These are phyloP conservation scores for Flaveria bidentis DNA, from an alignment of 129 eudicot species.

Conservation along the genomic window DNA sequence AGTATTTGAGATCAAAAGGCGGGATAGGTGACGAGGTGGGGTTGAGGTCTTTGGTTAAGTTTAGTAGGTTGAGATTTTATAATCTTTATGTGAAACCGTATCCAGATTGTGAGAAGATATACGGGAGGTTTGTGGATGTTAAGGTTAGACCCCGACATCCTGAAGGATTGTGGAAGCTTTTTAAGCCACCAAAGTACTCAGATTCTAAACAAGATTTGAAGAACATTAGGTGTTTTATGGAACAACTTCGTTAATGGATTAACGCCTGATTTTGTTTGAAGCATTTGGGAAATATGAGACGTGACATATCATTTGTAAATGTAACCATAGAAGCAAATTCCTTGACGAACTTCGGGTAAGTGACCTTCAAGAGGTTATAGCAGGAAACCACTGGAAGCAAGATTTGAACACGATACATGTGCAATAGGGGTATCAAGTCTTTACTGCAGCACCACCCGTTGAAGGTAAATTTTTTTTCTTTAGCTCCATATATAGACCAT, in stretches of 20 bases:
- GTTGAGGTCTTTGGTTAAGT: slow-evolving; percentile 62
- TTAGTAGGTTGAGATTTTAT: slow-evolving; percentile 74
- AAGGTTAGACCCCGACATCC: slow-evolving; percentile 56
- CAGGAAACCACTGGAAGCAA: no score
- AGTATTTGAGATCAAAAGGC: slow-evolving; percentile 71
- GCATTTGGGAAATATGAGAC: neutral
- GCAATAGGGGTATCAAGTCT: no score
- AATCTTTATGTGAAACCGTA: slow-evolving; percentile 93
- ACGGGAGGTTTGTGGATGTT: slow-evolving; percentile 59
- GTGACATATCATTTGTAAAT: neutral
- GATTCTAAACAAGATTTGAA: slow-evolving; percentile 55
- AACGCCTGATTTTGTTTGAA: neutral
- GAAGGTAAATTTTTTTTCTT: no score
- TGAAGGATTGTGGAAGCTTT: slow-evolving; percentile 85
- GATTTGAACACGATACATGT: no score
- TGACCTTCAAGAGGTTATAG: no score
- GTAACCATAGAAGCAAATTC: no score
- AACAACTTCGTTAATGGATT: slow-evolving; percentile 37
- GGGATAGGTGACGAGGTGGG: slow-evolving; percentile 78
- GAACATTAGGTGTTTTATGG: slow-evolving; percentile 65
- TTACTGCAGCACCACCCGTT: no score
- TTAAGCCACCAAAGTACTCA: slow-evolving; percentile 61
- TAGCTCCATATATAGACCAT: no score
- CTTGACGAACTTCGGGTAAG: no score
- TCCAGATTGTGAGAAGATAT: slow-evolving; percentile 79